Percentiles rank a stretch among this genome's conserved stretches.
Conservation (phyloP, 2,329 filamentous ascomycete genomes). For the Furcasterigmium furcatum region DNA sequence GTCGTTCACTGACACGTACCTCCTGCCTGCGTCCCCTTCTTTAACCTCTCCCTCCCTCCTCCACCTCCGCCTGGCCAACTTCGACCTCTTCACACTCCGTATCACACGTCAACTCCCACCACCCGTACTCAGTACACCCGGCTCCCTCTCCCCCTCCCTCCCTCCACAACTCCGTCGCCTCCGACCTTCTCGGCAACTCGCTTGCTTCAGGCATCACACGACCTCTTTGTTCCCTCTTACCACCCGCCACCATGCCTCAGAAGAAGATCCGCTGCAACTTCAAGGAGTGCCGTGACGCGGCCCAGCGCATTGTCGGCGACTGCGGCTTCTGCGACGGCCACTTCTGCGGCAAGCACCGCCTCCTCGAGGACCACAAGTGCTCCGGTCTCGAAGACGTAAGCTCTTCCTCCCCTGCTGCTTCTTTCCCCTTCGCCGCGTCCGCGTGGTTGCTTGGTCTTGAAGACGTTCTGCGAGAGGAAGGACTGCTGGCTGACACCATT, state of each 20-base stretch:
- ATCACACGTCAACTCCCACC: too few species aligned
- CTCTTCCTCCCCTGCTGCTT: constrained; percentile 19
- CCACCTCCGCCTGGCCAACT: neutral
- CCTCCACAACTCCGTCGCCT: constrained; percentile 1
- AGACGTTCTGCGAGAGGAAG: constrained; percentile 28
- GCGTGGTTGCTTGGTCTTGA: constrained; percentile 37
- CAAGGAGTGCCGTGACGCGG: constrained; percentile 83
- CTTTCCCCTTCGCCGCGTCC: constrained; percentile 3
- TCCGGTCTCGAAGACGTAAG: constrained; percentile 83
- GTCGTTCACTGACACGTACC: constrained; percentile 9
- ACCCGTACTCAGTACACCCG: too few species aligned
- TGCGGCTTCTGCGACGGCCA: constrained; percentile 93
- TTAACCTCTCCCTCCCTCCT: neutral
- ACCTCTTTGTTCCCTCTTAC: constrained; percentile 1
- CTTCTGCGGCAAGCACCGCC: constrained; percentile 91
- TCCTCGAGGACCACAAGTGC: constrained; percentile 94
- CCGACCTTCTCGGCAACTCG: constrained; percentile 2
- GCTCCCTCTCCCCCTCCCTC: constrained; percentile 1
- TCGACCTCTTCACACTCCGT: constrained; percentile 1
- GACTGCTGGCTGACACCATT: constrained; percentile 31
- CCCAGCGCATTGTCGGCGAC: constrained; percentile 92
- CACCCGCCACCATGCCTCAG: constrained; percentile 51
- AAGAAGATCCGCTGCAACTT: constrained; percentile 84
- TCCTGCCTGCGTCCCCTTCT: neutral
- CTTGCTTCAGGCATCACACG: neutral